These are phyloP conservation scores for Adiantum capillusveneris DNA, from an alignment of 75 land plant species.

Conservation along the genomic window DNA sequence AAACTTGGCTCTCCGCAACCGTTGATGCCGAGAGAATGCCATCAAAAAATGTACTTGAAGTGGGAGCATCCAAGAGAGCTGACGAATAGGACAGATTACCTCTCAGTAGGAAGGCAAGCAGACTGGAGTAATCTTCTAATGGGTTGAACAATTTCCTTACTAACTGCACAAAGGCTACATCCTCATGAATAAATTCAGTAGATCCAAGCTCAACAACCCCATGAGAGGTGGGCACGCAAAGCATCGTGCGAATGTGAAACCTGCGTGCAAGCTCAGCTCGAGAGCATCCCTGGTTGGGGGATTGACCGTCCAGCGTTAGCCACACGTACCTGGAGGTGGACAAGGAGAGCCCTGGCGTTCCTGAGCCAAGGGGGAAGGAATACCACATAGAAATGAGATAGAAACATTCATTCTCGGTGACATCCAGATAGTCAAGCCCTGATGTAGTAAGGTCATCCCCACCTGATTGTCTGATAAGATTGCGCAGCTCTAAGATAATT, in stretches of 20 bases:
- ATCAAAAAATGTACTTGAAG: background rate
- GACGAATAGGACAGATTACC: background rate
- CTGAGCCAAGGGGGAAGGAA: constrained; percentile 41
- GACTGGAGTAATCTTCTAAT: background rate
- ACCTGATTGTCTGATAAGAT: too few species aligned
- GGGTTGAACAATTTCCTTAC: background rate
- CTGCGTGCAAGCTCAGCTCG: constrained; percentile 50
- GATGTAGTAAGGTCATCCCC: too few species aligned
- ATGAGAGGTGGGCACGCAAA: constrained; percentile 41
- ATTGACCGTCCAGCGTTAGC: constrained; percentile 16
- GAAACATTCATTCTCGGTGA: background rate
- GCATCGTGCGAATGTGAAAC: constrained; percentile 64
- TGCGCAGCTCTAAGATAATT: too few species aligned
- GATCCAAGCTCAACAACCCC: constrained; percentile 89
- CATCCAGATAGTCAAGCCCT: too few species aligned
- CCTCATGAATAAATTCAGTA: constrained; percentile 45
- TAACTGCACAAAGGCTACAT: background rate
- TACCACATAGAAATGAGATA: background rate
- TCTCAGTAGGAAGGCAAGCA: too few species aligned
- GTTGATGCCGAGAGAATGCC: background rate
- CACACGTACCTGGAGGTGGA: constrained; percentile 37
- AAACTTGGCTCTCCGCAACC: background rate
- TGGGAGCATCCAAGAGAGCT: background rate
- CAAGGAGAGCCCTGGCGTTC: constrained; percentile 60
- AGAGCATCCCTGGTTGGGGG: constrained; percentile 29